These are phyloP conservation scores for Lentinula sp. DNA, from an alignment of 768 basidiomycete genomes.

Conservation along the genomic window DNA sequence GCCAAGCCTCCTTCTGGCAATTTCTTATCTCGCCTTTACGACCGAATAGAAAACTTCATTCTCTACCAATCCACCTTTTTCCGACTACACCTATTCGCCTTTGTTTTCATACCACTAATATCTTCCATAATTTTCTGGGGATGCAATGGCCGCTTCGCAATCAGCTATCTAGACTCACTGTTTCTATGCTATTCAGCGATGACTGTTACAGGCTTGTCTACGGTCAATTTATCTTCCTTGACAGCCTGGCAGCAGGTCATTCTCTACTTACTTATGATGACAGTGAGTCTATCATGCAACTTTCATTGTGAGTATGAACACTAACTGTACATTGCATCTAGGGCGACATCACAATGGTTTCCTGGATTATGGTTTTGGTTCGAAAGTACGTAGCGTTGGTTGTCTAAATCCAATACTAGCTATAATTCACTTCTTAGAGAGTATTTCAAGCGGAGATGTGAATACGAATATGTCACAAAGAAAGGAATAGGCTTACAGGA, in stretches of 20 bases:
- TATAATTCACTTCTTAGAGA: slow-evolving; percentile 19
- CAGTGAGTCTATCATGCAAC: slow-evolving; percentile 22
- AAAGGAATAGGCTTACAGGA: slow-evolving; percentile 12
- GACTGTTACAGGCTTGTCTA: slow-evolving; percentile 43
- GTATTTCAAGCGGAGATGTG: slow-evolving; percentile 31
- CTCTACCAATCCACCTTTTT: slow-evolving; percentile 41
- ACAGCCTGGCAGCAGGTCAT: slow-evolving; percentile 45
- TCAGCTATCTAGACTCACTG: slow-evolving; percentile 49
- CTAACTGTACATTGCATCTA: slow-evolving; percentile 11
- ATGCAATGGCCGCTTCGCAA: slow-evolving; percentile 45
- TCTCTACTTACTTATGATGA: slow-evolving; percentile 47
- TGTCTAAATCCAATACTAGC: not conserved
- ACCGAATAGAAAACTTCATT: not conserved
- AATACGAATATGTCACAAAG: slow-evolving; percentile 32
- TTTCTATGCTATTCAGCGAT: slow-evolving; percentile 59
- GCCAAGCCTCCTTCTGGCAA: not conserved
- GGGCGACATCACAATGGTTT: slow-evolving; percentile 45
- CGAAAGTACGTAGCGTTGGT: slow-evolving; percentile 33
- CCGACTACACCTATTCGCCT: slow-evolving; percentile 41
- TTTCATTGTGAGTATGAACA: not conserved
- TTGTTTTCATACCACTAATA: slow-evolving; percentile 53
- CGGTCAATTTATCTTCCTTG: slow-evolving; percentile 43
- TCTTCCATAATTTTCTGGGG: slow-evolving; percentile 61
- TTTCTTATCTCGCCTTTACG: not conserved
- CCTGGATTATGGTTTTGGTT: slow-evolving; percentile 64